Conservation (phyloP, 768 basidiomycete genomes). For the Chalciporus piperatus region DNA sequence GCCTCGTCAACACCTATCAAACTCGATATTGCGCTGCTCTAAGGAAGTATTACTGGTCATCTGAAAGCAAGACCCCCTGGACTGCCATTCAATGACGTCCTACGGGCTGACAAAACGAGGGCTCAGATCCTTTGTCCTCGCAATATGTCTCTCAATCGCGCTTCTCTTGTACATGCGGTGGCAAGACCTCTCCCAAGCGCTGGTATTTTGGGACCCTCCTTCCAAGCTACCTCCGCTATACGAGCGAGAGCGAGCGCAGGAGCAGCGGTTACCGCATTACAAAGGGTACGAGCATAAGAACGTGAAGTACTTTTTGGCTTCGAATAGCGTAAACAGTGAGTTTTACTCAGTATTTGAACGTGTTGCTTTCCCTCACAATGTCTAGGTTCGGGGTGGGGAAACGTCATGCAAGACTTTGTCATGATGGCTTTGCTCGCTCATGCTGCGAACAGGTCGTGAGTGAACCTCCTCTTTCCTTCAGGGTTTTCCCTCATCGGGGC, state of each 20-base stretch:
- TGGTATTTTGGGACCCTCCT: background rate
- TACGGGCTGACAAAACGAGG: slow-evolving; percentile 25
- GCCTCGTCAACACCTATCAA: too few species aligned
- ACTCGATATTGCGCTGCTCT: too few species aligned
- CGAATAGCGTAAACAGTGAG: slow-evolving; percentile 45
- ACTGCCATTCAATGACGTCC: slow-evolving; percentile 17
- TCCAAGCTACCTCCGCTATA: slow-evolving; percentile 40
- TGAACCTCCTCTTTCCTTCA: background rate
- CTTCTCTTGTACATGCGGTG: slow-evolving; percentile 13
- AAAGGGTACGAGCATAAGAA: slow-evolving; percentile 31
- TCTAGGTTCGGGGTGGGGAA: slow-evolving; percentile 39
- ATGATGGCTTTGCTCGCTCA: slow-evolving; percentile 37
- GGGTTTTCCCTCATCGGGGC: background rate
- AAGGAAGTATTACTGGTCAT: too few species aligned
- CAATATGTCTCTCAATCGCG: slow-evolving; percentile 8
- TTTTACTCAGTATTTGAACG: background rate
- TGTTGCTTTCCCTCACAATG: background rate
- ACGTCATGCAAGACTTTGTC: slow-evolving; percentile 40
- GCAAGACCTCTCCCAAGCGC: background rate
- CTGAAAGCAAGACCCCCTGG: too few species aligned
- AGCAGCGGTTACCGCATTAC: slow-evolving; percentile 43
- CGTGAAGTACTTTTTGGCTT: slow-evolving; percentile 44
- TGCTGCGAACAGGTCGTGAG: slow-evolving; percentile 34
- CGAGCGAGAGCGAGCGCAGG: slow-evolving; percentile 35
- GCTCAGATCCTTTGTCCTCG: slow-evolving; percentile 10